Conservation (phyloP, 1,139 yeast genomes). For the Arxiozyma heterogenica region DNA sequence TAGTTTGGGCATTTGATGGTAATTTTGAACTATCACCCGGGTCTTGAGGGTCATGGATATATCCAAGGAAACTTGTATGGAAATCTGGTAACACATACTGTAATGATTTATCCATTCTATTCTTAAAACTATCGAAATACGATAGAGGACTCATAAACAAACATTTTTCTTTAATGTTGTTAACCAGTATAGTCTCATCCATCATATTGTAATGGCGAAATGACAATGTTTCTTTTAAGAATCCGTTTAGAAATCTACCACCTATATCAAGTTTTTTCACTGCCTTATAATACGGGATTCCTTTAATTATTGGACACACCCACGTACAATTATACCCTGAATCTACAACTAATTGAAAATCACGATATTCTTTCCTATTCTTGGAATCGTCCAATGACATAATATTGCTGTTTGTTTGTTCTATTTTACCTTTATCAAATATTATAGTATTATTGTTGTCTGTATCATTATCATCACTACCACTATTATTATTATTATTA, state of each 20-base stretch:
- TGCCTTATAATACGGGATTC: constrained; percentile 70
- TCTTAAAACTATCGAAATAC: constrained; percentile 49
- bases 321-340: constrained; percentile 85
- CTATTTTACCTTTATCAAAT: constrained; percentile 17
- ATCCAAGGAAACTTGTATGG: constrained; percentile 66
- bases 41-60: constrained; percentile 35
- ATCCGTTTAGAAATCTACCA: constrained; percentile 76
- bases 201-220: constrained; percentile 89
- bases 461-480: background rate
- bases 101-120: constrained; percentile 35
- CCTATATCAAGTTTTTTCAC: constrained; percentile 64
- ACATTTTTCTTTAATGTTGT: constrained; percentile 75
- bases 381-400: background rate
- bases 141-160: constrained; percentile 61
- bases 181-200: constrained; percentile 79
- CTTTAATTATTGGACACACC: constrained; percentile 76
- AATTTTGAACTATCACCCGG: constrained; percentile 16
- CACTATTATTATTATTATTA: background rate
- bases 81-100: constrained; percentile 84
- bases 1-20: constrained; percentile 50
- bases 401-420: constrained; percentile 8
- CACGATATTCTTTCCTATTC: constrained; percentile 32
- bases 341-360: constrained; percentile 75
- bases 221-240: constrained; percentile 73
- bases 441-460: constrained; percentile 2